Percentiles rank a stretch among this genome's conserved stretches.
Evolutionary conservation across 2,329 filamentous ascomycete species (phyloP).

Genomic region (Penicillium thymicola): DNA sequence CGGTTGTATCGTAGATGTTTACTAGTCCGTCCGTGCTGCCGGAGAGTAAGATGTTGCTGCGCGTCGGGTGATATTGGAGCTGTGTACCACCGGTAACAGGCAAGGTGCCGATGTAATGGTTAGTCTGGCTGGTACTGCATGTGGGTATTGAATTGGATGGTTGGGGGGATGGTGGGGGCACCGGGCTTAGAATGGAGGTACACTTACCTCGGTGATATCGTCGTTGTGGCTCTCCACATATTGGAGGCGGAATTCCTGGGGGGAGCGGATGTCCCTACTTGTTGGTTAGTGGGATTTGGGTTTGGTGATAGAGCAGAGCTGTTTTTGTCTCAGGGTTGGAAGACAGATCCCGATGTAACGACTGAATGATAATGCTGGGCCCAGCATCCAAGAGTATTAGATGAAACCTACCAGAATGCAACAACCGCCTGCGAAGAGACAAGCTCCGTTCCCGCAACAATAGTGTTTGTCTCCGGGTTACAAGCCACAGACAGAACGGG

Average conservation of each 20-base stretch:
- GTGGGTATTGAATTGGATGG: background rate
- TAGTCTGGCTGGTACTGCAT: conserved; percentile 6
- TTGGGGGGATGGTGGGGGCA: background rate
- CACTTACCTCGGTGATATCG: conserved; percentile 56
- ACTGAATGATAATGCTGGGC: background rate
- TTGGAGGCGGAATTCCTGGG: conserved; percentile 34
- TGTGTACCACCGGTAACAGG: conserved; percentile 18
- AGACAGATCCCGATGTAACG: background rate
- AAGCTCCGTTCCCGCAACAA: conserved; percentile 57
- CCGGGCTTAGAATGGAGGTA: conserved; percentile 14
- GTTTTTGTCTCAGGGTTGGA: background rate
- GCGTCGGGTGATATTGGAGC: conserved; percentile 52
- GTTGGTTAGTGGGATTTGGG: conserved; percentile 23
- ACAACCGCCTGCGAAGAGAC: conserved; percentile 43
- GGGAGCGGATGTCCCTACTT: conserved; percentile 44
- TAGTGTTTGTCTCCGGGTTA: conserved; percentile 43
- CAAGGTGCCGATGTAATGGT: conserved; percentile 6
- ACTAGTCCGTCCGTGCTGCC: conserved; percentile 62
- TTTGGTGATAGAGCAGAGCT: background rate
- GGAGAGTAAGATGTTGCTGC: conserved; percentile 55
- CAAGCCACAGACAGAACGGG: conserved; percentile 54
- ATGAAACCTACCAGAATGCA: conserved; percentile 42
- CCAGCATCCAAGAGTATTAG: background rate
- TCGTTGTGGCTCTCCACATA: conserved; percentile 53
- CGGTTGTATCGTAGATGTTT: conserved; percentile 58